phyloP scores from a whole-genome alignment of 768 basidiomycete species.

The Ramaria sp. region DNA sequence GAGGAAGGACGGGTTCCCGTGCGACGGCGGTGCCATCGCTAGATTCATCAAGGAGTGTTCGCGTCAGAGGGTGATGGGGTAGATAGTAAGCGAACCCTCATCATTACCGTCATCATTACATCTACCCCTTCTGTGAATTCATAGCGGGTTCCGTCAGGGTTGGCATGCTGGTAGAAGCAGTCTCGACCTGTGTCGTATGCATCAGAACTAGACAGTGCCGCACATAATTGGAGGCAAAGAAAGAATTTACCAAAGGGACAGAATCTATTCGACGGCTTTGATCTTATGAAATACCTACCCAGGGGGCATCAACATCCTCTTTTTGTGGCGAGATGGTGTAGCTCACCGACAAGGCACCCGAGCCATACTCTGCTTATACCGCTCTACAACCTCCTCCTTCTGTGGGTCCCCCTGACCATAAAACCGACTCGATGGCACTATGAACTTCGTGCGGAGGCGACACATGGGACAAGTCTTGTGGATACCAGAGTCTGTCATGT shows the following conservation, averaged over 20 bases:
- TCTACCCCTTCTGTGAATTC: conserved; percentile 45
- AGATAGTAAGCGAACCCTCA: conserved; percentile 31
- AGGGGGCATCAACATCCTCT: not conserved
- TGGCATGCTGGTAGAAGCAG: conserved; percentile 69
- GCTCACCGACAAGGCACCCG: conserved; percentile 57
- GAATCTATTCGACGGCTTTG: conserved; percentile 34
- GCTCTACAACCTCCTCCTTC: conserved; percentile 39
- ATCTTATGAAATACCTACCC: conserved; percentile 50
- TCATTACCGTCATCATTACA: conserved; percentile 38
- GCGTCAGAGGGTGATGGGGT: not conserved
- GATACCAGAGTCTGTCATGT: conserved; percentile 42
- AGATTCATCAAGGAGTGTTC: not conserved
- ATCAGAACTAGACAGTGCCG: too few relatives aligned
- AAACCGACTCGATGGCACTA: conserved; percentile 65
- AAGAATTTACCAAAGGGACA: conserved; percentile 51
- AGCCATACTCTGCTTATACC: conserved; percentile 66
- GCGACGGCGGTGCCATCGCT: conserved; percentile 1
- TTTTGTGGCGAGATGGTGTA: not conserved
- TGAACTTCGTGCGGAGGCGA: conserved; percentile 51
- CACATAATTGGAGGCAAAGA: not conserved
- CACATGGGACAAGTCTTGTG: conserved; percentile 77
- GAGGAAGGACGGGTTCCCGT: not conserved
- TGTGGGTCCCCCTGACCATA: conserved; percentile 40
- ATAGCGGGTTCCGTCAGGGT: conserved; percentile 52
- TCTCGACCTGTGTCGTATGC: conserved; percentile 31